These are phyloP conservation scores for Oldenlandia corymbosa DNA, from an alignment of 257 asterid species.

Conservation along the genomic window DNA sequence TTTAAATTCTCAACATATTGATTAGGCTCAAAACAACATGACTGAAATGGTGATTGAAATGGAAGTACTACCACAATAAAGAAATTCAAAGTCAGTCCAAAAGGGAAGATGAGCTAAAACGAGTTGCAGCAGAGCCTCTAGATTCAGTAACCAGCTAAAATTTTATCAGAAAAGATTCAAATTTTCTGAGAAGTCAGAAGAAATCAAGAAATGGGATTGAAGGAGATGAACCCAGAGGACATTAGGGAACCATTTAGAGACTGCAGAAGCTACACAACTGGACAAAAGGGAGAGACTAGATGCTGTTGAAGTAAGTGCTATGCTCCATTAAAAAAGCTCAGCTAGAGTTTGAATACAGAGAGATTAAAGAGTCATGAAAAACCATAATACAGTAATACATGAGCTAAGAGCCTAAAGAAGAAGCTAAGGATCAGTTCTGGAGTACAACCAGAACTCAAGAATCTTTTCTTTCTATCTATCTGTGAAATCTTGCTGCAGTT, in stretches of 20 bases:
- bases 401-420: not conserved
- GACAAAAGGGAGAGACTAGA: not conserved
- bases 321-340: not conserved
- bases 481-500: not conserved
- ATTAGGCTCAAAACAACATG: not conserved
- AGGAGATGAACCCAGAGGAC: not conserved
- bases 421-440: slow-evolving; percentile 15
- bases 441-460: slow-evolving; percentile 13
- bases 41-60: not conserved
- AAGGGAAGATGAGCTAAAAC: not conserved
- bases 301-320: too few relatives aligned
- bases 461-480: slow-evolving; percentile 8
- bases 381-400: too few relatives aligned
- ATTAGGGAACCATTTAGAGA: not conserved
- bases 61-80: not conserved
- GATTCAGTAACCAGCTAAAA: slow-evolving; percentile 11
- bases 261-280: not conserved
- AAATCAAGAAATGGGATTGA: not conserved
- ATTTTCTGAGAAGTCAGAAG: slow-evolving; percentile 7
- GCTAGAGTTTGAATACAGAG: not conserved
- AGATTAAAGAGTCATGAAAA: not conserved
- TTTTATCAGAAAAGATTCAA: slow-evolving; percentile 8
- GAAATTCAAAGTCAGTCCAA: not conserved
- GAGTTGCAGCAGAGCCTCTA: slow-evolving; percentile 2
- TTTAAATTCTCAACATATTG: not conserved